phyloP scores from a whole-genome alignment of 768 basidiomycete genomes.

The Lactarius tabidus region DNA sequence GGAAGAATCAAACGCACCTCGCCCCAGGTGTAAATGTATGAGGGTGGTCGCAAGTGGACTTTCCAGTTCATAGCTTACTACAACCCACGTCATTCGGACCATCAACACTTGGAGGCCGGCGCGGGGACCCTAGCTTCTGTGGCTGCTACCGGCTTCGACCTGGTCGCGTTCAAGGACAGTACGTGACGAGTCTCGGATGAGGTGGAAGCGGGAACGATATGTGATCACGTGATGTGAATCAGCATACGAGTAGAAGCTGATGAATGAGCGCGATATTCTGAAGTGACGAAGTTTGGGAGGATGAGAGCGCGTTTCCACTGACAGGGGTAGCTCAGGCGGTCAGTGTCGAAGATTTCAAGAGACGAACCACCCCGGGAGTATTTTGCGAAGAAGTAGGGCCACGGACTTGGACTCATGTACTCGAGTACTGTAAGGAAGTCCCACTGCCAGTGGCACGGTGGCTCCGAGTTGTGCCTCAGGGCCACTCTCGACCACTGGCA shows the following conservation, averaged over 20 bases:
- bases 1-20: conserved; percentile 45
- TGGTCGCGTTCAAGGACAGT: conserved; percentile 37
- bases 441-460: too few relatives aligned
- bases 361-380: too few relatives aligned
- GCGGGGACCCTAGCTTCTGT: conserved; percentile 14
- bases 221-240: conserved; percentile 87
- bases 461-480: too few relatives aligned
- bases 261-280: conserved; percentile 42
- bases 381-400: too few relatives aligned
- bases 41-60: conserved; percentile 82
- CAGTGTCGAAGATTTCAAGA: conserved; percentile 39
- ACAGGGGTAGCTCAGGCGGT: conserved; percentile 25
- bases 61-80: conserved; percentile 87
- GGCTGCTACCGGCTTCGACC: conserved; percentile 32
- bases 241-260: conserved; percentile 76
- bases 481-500: too few relatives aligned
- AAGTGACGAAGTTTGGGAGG: conserved; percentile 35
- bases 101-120: too few relatives aligned
- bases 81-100: conserved; percentile 71
- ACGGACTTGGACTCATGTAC: too few relatives aligned
- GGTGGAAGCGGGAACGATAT: conserved; percentile 81
- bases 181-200: conserved; percentile 64
- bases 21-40: conserved; percentile 67
- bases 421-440: too few relatives aligned
- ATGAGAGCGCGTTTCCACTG: conserved; percentile 34